phyloP scores from a whole-genome alignment of 768 basidiomycete genomes.

The Lanmaoa pseudosensibilis region DNA sequence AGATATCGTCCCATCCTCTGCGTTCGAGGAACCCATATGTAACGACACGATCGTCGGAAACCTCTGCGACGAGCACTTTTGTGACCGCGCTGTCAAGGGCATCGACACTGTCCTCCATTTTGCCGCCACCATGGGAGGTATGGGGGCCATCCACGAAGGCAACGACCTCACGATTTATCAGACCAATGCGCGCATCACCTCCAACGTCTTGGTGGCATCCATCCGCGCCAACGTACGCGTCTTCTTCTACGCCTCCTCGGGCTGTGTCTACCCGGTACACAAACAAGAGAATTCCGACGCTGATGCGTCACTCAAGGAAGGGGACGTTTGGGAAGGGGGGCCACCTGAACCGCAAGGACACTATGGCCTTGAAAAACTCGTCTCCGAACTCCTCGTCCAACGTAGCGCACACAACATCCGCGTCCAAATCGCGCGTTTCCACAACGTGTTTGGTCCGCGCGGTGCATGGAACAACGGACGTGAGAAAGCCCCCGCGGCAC shows the following conservation, averaged over 20 bases:
- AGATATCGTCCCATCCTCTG: constrained; percentile 36
- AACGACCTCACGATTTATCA: constrained; percentile 52
- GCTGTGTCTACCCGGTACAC: constrained; percentile 54
- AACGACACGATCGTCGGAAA: constrained; percentile 45
- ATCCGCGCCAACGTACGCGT: constrained; percentile 37
- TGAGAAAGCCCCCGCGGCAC: constrained; percentile 59
- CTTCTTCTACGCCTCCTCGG: constrained; percentile 59
- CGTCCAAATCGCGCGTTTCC: constrained; percentile 53
- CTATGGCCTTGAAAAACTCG: constrained; percentile 60
- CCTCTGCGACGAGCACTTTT: constrained; percentile 44
- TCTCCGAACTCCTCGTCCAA: constrained; percentile 46
- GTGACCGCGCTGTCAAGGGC: constrained; percentile 38
- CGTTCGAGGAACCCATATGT: constrained; percentile 24
- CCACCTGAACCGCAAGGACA: constrained; percentile 51
- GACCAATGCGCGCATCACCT: constrained; percentile 51
- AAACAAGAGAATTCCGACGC: constrained; percentile 36
- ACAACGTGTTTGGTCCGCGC: constrained; percentile 58
- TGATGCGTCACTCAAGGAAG: constrained; percentile 48
- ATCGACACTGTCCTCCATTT: constrained; percentile 53
- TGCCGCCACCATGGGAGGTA: constrained; percentile 64
- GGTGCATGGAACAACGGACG: constrained; percentile 54
- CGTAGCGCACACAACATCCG: constrained; percentile 34
- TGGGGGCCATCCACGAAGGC: constrained; percentile 56
- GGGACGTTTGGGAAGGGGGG: constrained; percentile 41
- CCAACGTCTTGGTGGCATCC: constrained; percentile 45